Evolutionary conservation across 2,329 filamentous ascomycete genomes (phyloP), one percentile per base, ranked within the genome.

Genomic region (Neoascochyta sp.): DNA sequence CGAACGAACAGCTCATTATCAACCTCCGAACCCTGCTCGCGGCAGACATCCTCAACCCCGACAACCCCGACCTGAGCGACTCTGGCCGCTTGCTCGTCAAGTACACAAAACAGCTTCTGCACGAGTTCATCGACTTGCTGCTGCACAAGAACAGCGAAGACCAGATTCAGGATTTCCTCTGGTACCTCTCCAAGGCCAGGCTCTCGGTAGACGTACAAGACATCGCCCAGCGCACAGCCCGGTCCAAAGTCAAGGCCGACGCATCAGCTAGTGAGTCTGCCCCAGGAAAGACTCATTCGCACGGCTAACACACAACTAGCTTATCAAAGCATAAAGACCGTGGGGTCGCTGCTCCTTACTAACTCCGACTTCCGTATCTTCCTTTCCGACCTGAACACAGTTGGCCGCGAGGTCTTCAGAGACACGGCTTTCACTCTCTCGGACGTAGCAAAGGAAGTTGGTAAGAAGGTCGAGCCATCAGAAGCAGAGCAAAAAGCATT

Each of bases 361-460:
- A 96, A 96, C 57, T 80, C 83, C 0, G 88, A 95, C 52, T 95
- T 96, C 60, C 81, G 89, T 21, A 71, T 89, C 5, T 88, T 96
- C 50, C 68, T 95, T 24, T 78, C 81, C 8, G 90, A 96, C 51
- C 65, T 95, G 22, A 80, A 80, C 24, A 80, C 81, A 0, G 76
- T 95, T 25, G 84, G 82, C 9, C 80, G 84, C 22, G 83, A 95
- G 55, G 81, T 96, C 1, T 88, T 95, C 57, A 80, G 80, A 29
- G 89, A 95, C 50, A 88, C 88, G 3, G 86, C 88, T 0, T 81
- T 86, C 39, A 82, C 84, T 0, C 60, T 95, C 5, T 86, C 88
- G 0, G 73, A 80, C 10, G 83, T 81, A 2, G 87, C 89, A 0
- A 76, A 83, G 43, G 70, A 86, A 40, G 81, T 82, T 1, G 87